phyloP scores from a whole-genome alignment of 2,329 filamentous ascomycete genomes.

The Pleurostoma richardsiae region DNA sequence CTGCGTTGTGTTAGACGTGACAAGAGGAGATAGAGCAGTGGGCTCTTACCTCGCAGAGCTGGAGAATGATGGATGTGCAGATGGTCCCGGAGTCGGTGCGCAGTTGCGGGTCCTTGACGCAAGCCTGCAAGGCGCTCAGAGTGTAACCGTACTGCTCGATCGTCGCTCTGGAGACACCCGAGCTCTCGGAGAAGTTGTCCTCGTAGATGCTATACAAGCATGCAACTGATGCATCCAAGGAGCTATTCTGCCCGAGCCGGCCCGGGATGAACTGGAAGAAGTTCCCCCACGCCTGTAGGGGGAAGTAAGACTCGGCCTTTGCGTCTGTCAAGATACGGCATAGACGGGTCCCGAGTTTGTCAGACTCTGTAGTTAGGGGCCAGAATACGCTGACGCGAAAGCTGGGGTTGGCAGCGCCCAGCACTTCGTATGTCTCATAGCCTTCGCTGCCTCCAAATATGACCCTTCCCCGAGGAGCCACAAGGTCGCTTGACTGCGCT shows the following conservation, averaged over 20 bases:
- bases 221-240: constrained; percentile 1
- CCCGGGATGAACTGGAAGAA: constrained; percentile 3
- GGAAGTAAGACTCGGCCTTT: background rate
- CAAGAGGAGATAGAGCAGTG: background rate
- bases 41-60: constrained; percentile 5
- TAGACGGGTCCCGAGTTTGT: background rate
- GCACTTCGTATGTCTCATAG: background rate
- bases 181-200: background rate
- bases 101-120: constrained; percentile 1
- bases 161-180: background rate
- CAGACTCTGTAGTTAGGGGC: background rate
- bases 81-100: constrained; percentile 4
- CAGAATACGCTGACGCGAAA: constrained; percentile 3
- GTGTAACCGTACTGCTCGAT: constrained; percentile 1
- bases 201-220: constrained; percentile 5
- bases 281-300: constrained; percentile 1
- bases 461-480: background rate
- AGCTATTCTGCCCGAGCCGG: constrained; percentile 3
- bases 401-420: background rate
- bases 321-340: constrained; percentile 4
- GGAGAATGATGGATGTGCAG: constrained; percentile 5
- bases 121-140: constrained; percentile 3
- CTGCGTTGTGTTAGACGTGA: background rate
- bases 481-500: background rate
- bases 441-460: background rate